These are phyloP conservation scores for Termitomyces sp. DNA, from an alignment of 768 basidiomycete genomes.

Conservation along the genomic window DNA sequence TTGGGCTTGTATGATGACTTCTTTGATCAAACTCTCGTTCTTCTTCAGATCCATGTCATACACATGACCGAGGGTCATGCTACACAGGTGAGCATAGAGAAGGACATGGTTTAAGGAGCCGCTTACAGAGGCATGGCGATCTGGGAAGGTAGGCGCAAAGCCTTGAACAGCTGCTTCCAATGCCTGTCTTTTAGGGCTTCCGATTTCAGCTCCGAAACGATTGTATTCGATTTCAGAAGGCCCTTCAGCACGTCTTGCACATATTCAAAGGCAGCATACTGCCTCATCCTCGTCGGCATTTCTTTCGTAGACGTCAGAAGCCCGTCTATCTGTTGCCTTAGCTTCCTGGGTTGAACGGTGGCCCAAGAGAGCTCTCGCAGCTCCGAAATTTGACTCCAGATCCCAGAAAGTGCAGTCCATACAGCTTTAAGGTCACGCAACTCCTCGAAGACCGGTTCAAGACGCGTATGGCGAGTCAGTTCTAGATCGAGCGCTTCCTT, in stretches of 20 bases:
- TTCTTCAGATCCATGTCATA: conserved; percentile 95
- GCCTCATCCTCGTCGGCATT: conserved; percentile 98
- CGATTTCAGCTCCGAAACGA: conserved; percentile 93
- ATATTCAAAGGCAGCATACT: conserved; percentile 98
- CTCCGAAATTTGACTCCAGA: conserved; percentile 92
- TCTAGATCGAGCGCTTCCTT: conserved; percentile 97
- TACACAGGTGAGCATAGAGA: not conserved
- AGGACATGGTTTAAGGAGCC: not conserved
- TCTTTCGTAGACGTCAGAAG: conserved; percentile 92
- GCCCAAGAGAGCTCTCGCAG: conserved; percentile 88
- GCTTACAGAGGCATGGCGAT: conserved; percentile 73
- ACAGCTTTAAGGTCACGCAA: conserved; percentile 95
- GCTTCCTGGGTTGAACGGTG: conserved; percentile 89
- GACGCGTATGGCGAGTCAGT: conserved; percentile 80
- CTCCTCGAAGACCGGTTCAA: conserved; percentile 94
- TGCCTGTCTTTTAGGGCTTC: conserved; percentile 97
- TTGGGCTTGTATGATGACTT: conserved; percentile 94
- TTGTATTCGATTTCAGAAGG: conserved; percentile 82
- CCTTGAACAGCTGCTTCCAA: conserved; percentile 97
- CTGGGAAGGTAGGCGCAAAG: conserved; percentile 67
- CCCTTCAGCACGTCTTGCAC: conserved; percentile 88
- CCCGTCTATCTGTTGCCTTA: conserved; percentile 92
- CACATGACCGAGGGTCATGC: conserved; percentile 94
- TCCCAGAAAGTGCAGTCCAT: conserved; percentile 97
- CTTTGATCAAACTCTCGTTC: conserved; percentile 89